phyloP scores from a whole-genome alignment of 306 rosid genomes.

The Inga oerstediana region DNA sequence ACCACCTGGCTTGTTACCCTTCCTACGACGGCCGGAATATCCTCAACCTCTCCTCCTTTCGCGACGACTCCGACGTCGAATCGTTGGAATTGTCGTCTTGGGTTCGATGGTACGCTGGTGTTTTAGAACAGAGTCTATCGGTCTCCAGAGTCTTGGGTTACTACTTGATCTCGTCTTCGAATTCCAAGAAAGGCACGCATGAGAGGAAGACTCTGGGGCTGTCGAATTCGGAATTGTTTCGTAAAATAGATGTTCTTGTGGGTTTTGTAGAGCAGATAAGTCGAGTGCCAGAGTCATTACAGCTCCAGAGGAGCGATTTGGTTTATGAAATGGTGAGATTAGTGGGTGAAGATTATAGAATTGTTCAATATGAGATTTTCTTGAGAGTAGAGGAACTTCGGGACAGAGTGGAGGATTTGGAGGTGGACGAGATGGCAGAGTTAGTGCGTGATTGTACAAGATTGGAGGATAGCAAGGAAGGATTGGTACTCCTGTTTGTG shows the following conservation, averaged over 20 bases:
- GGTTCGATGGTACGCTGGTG: conserved; percentile 80
- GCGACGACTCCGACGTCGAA: conserved; percentile 55
- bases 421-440: conserved; percentile 56
- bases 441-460: conserved; percentile 38
- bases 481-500: conserved; percentile 57
- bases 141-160: conserved; percentile 55
- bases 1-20: conserved; percentile 58
- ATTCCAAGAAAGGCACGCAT: background rate
- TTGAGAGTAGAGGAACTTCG: conserved; percentile 46
- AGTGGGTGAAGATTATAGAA: conserved; percentile 65
- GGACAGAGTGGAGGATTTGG: conserved; percentile 38
- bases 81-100: conserved; percentile 56
- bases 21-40: conserved; percentile 68
- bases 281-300: conserved; percentile 55
- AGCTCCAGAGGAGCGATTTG: conserved; percentile 57
- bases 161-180: background rate
- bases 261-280: conserved; percentile 51
- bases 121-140: conserved; percentile 58
- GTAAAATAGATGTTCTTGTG: conserved; percentile 53
- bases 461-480: conserved; percentile 50
- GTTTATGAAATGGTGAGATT: conserved; percentile 65
- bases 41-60: conserved; percentile 64
- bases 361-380: conserved; percentile 57
- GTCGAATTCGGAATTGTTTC: conserved; percentile 45
- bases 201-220: conserved; percentile 11